Conservation (phyloP, 2,329 filamentous ascomycete species). For the Colletotrichum sansevieriae region DNA sequence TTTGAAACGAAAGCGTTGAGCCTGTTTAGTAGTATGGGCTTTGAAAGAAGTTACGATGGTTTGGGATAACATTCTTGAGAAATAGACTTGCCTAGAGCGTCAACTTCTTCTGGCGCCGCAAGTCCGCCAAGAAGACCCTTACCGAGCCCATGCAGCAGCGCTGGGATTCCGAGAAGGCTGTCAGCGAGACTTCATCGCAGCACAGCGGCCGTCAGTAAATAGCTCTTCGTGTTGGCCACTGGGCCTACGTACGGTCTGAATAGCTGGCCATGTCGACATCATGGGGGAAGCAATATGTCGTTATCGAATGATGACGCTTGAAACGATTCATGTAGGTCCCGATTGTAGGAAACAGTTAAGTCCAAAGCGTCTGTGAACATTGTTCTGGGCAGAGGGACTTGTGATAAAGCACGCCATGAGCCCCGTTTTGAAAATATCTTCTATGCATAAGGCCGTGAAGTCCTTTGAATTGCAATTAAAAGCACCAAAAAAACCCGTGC, state of each 20-base stretch:
- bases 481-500: too few species aligned
- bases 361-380: background rate
- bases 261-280: background rate
- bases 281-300: background rate
- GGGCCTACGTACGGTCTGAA: too few species aligned
- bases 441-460: background rate
- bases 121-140: conserved; percentile 43
- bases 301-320: conserved; percentile 2
- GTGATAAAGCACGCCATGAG: too few species aligned
- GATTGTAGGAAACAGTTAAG: conserved; percentile 16
- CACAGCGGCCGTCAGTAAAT: conserved; percentile 16
- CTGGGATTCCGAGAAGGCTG: conserved; percentile 44
- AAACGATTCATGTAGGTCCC: conserved; percentile 12
- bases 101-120: conserved; percentile 47
- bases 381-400: too few species aligned
- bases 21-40: too few species aligned
- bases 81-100: too few species aligned
- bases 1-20: too few species aligned
- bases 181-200: conserved; percentile 39
- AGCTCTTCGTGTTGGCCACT: background rate
- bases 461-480: background rate
- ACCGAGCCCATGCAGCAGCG: conserved; percentile 39
- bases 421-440: too few species aligned
- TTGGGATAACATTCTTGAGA: too few species aligned
- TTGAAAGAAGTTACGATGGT: too few species aligned